These are phyloP conservation scores for Ceratocystis diversiconidia DNA, from an alignment of 2,329 filamentous ascomycete species.

Conservation along the genomic window DNA sequence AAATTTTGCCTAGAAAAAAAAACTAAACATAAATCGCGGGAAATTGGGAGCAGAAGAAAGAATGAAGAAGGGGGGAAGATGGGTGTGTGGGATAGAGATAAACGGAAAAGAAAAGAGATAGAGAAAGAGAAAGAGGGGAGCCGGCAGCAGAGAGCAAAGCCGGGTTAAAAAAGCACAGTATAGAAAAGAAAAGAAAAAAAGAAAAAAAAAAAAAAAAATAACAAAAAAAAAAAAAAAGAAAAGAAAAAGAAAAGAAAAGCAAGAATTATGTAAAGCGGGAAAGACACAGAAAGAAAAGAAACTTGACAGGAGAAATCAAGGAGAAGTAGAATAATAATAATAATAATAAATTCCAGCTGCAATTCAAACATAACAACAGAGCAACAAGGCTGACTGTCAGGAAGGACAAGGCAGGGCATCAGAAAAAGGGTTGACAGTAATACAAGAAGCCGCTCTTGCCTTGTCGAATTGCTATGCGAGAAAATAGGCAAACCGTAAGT, in stretches of 20 bases:
- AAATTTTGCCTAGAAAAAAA: too few species aligned
- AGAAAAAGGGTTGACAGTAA: constrained; percentile 2
- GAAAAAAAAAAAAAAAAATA: background rate
- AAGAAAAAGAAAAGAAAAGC: constrained; percentile 4
- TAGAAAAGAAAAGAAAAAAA: background rate
- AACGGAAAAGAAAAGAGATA: background rate
- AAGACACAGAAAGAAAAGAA: background rate
- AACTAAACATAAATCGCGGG: too few species aligned
- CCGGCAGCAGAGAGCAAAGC: background rate
- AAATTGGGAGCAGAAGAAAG: background rate
- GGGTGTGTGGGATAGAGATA: background rate
- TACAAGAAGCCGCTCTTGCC: too few species aligned
- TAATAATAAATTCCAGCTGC: constrained; percentile 4
- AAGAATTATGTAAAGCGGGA: background rate
- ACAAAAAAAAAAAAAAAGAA: background rate
- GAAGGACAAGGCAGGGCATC: too few species aligned
- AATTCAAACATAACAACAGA: background rate
- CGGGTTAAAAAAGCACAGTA: background rate
- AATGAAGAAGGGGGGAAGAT: too few species aligned
- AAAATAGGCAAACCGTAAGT: too few species aligned
- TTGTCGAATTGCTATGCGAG: too few species aligned
- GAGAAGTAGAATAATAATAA: background rate
- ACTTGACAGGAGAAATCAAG: too few species aligned
- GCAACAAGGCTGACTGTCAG: background rate
- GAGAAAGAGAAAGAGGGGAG: background rate